A percentile compares a stretch with the other conserved stretches of the same genome.
Evolutionary conservation across 306 rosid species (phyloP).

Genomic region (Arachis hypogaea): DNA sequence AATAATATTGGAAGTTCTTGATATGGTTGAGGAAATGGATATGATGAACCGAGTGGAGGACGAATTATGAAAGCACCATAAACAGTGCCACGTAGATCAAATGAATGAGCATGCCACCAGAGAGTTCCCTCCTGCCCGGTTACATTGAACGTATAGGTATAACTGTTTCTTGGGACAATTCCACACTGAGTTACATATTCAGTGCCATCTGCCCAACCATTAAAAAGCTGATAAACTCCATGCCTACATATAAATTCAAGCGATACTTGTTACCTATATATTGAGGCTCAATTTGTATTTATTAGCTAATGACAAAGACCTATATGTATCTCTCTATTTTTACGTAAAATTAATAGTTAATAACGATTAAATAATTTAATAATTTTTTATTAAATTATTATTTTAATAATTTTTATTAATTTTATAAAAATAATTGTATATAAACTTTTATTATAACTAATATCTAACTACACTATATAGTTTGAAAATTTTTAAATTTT

Average conservation of each 20-base stretch:
- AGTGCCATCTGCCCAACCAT: slow-evolving; percentile 71
- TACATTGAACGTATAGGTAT: slow-evolving; percentile 53
- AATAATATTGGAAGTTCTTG: slow-evolving; percentile 50
- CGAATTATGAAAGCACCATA: slow-evolving; percentile 59
- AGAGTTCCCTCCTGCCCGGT: slow-evolving; percentile 64
- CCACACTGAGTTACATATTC: slow-evolving; percentile 58
- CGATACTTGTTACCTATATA: neutral
- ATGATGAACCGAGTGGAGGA: slow-evolving; percentile 30
- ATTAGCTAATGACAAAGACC: too few species aligned
- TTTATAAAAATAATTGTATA: too few species aligned
- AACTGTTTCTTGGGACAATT: slow-evolving; percentile 42
- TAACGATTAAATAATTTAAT: too few species aligned
- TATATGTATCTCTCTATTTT: too few species aligned
- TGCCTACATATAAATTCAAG: slow-evolving; percentile 48
- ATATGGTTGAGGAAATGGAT: slow-evolving; percentile 49
- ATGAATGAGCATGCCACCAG: slow-evolving; percentile 74
- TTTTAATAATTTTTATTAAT: too few species aligned
- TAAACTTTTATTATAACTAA: too few species aligned
- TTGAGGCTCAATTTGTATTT: too few species aligned
- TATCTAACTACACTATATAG: too few species aligned
- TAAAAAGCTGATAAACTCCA: slow-evolving; percentile 55
- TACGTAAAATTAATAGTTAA: too few species aligned
- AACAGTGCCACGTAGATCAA: slow-evolving; percentile 62
- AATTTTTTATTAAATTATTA: too few species aligned
- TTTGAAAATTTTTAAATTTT: too few species aligned